Conservation (phyloP, 2,329 filamentous ascomycete genomes). For the Epichloe festucae region DNA sequence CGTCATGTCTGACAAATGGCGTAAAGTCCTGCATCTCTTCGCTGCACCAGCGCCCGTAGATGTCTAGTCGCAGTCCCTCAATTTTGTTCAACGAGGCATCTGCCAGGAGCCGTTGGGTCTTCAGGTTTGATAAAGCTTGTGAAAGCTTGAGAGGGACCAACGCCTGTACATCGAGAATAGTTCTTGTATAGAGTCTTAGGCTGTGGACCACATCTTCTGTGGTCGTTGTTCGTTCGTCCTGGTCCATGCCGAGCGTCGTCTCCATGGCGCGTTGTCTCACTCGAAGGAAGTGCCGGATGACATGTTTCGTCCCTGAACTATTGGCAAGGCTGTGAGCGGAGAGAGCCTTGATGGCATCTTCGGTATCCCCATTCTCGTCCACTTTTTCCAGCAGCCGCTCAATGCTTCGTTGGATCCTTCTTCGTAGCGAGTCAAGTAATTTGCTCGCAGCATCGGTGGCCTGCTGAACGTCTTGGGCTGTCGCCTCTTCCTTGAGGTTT, state of each 20-base stretch:
- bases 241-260: conserved; percentile 41
- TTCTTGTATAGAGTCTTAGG: conserved; percentile 62
- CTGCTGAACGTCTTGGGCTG: conserved; percentile 20
- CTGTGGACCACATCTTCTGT: conserved; percentile 45
- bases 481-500: conserved; percentile 43
- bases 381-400: conserved; percentile 55
- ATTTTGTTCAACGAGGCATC: conserved; percentile 53
- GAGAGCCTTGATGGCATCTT: conserved; percentile 56
- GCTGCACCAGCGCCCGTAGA: conserved; percentile 67
- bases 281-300: conserved; percentile 64
- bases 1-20: conserved; percentile 75
- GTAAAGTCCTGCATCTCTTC: conserved; percentile 76
- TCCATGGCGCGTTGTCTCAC: conserved; percentile 58
- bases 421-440: conserved; percentile 47
- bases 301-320: conserved; percentile 67
- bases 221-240: conserved; percentile 26
- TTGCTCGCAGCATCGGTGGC: conserved; percentile 49
- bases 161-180: conserved; percentile 63
- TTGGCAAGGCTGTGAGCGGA: conserved; percentile 73
- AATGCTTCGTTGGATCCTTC: conserved; percentile 52
- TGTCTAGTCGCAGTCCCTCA: conserved; percentile 61
- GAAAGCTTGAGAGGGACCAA: conserved; percentile 61
- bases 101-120: conserved; percentile 57
- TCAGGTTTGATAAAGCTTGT: conserved; percentile 55
- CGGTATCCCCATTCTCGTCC: conserved; percentile 33